Evolutionary conservation across 1,284 basidiomycete genomes (phyloP).

Genomic region (Pseudozyma thailandica): DNA sequence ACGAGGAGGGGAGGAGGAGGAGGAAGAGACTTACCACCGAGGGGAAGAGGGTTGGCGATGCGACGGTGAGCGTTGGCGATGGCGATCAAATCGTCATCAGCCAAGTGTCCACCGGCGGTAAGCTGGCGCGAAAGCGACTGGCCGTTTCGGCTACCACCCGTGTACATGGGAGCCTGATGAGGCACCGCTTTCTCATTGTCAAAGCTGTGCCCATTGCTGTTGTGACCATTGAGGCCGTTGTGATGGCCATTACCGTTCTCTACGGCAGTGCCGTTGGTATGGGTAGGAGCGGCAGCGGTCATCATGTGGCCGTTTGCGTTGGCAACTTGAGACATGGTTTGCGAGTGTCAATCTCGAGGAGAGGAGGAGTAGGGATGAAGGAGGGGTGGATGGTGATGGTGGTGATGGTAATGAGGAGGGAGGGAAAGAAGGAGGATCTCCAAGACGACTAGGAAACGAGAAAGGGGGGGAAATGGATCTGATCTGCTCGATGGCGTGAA

Average conservation of each 20-base stretch:
- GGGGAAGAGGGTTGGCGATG: conserved; percentile 52
- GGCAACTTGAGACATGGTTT: conserved; percentile 22
- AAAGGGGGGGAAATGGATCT: no score
- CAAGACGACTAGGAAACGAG: not conserved
- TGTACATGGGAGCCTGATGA: conserved; percentile 41
- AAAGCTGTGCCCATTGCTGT: conserved; percentile 16
- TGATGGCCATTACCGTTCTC: conserved; percentile 9
- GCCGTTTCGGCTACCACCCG: conserved; percentile 13
- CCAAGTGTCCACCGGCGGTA: conserved; percentile 52
- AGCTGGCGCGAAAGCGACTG: conserved; percentile 25
- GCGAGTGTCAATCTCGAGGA: not conserved
- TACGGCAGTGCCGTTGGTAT: conserved; percentile 3
- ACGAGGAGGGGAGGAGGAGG: not conserved
- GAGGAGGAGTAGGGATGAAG: no score
- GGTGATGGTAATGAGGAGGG: not conserved
- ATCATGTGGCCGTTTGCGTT: conserved; percentile 22
- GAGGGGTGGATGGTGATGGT: conserved; percentile 5
- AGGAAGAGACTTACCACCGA: conserved; percentile 34
- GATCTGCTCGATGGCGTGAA: no score
- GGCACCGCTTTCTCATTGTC: conserved; percentile 27
- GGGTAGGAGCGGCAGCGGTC: conserved; percentile 21
- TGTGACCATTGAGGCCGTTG: not conserved
- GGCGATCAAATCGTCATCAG: conserved; percentile 52
- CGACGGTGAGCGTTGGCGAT: conserved; percentile 46
- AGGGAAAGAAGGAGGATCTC: not conserved